A percentile compares a stretch with the other conserved stretches of the same genome.
phyloP scores from a whole-genome alignment of 1,284 basidiomycete genomes.

The Lentinus polychrous region DNA sequence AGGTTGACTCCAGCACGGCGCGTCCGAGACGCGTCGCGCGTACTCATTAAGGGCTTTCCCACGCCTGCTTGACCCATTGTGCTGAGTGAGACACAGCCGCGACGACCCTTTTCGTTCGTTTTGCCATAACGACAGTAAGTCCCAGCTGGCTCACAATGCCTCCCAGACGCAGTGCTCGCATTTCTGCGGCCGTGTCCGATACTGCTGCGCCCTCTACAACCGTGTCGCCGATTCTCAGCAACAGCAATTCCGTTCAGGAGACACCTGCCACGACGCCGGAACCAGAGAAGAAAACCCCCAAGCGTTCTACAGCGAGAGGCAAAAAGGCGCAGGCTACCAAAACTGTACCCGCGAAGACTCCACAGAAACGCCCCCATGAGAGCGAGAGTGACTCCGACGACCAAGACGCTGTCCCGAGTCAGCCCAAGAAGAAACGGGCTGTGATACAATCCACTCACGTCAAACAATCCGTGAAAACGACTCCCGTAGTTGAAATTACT shows the following conservation, averaged over 20 bases:
- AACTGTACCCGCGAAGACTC: background rate
- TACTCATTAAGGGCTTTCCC: background rate
- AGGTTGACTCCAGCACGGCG: background rate
- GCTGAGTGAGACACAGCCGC: background rate
- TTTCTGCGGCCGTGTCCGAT: constrained; percentile 19
- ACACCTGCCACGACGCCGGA: constrained; percentile 37
- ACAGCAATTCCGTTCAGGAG: constrained; percentile 29
- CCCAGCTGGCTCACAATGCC: constrained; percentile 6
- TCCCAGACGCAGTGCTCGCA: constrained; percentile 18
- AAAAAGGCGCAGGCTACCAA: constrained; percentile 1
- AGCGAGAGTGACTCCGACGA: constrained; percentile 13
- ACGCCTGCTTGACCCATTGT: background rate
- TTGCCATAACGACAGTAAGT: background rate
- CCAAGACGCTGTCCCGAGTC: background rate
- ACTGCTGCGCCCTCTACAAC: constrained; percentile 27
- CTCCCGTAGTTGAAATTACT: background rate
- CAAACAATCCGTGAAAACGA: background rate
- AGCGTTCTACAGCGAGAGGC: constrained; percentile 11
- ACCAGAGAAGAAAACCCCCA: constrained; percentile 21
- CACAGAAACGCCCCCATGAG: constrained; percentile 27
- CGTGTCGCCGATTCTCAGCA: constrained; percentile 39
- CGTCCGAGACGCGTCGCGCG: constrained; percentile 2
- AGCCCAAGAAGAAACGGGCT: background rate
- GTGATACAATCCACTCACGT: background rate
- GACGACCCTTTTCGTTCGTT: background rate